Conservation (phyloP, 225 moss, liverwort and hornwort species). For the Lunularia cruciata region DNA sequence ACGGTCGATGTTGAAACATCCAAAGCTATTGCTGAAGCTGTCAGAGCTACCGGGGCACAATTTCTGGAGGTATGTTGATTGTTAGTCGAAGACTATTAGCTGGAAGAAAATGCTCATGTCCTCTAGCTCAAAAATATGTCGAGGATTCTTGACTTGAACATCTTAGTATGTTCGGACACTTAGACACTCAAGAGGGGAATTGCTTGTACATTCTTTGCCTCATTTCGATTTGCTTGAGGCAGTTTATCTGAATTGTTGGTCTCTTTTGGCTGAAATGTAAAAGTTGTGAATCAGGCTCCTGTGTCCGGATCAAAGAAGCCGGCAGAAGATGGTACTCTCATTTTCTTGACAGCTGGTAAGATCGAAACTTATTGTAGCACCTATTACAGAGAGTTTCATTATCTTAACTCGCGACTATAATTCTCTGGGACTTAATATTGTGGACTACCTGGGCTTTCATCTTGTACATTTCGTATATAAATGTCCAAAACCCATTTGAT, state of each 20-base stretch:
- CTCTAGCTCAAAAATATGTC: no score
- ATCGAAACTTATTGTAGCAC: not conserved
- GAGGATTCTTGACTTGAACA: no score
- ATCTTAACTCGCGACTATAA: not conserved
- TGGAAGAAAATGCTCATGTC: no score
- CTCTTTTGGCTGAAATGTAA: constrained; percentile 29
- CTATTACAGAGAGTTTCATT: not conserved
- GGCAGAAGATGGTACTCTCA: constrained; percentile 81
- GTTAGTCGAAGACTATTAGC: no score
- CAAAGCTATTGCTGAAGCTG: constrained; percentile 59
- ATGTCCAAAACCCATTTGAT: no score
- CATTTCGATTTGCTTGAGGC: constrained; percentile 4
- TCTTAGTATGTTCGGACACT: no score
- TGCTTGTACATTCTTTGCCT: not conserved
- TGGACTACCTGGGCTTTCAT: no score
- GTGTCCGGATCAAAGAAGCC: constrained; percentile 94
- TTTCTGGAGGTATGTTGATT: constrained; percentile 65
- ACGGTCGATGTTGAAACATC: constrained; percentile 80
- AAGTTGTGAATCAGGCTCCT: constrained; percentile 74
- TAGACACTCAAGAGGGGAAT: no score
- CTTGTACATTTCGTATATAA: no score
- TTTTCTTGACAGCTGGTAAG: constrained; percentile 80
- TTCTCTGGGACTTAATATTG: no score
- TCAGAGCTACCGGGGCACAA: constrained; percentile 67
- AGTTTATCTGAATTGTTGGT: constrained; percentile 3